phyloP scores from a whole-genome alignment of 1,284 basidiomycete species.

The Dichomitus squalens region DNA sequence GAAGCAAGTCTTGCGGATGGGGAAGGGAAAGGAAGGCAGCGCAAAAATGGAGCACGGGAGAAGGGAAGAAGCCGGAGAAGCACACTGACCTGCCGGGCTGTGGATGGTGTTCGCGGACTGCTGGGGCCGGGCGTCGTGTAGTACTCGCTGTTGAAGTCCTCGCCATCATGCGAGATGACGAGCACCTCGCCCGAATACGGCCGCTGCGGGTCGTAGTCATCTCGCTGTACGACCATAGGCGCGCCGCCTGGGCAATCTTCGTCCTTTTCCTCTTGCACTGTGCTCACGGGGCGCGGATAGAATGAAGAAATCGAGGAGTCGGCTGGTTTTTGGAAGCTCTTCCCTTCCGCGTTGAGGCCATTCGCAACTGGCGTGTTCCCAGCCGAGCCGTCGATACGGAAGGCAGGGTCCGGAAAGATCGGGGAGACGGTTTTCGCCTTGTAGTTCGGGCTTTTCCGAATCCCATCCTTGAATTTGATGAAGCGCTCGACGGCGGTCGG shows the following conservation, averaged over 20 bases:
- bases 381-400: conserved; percentile 21
- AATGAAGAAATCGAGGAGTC: neutral
- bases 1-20: neutral
- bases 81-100: conserved; percentile 9
- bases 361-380: neutral
- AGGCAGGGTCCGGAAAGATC: conserved; percentile 10
- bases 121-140: conserved; percentile 2
- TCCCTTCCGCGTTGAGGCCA: neutral
- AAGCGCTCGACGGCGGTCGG: conserved; percentile 22
- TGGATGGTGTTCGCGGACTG: conserved; percentile 5
- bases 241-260: neutral
- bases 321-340: neutral
- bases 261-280: neutral
- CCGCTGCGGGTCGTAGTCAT: neutral
- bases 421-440: conserved; percentile 17
- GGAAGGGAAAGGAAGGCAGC: conserved; percentile 2
- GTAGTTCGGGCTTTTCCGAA: conserved; percentile 20
- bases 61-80: neutral
- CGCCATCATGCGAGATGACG: conserved; percentile 26
- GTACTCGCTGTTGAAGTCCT: conserved; percentile 19
- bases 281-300: neutral
- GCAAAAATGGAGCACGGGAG: neutral
- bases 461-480: conserved; percentile 15
- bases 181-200: conserved; percentile 12
- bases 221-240: neutral